Base-by-base conservation (phyloP, 2,329 filamentous ascomycete species). In the Shiraia bambusicola region DNA sequence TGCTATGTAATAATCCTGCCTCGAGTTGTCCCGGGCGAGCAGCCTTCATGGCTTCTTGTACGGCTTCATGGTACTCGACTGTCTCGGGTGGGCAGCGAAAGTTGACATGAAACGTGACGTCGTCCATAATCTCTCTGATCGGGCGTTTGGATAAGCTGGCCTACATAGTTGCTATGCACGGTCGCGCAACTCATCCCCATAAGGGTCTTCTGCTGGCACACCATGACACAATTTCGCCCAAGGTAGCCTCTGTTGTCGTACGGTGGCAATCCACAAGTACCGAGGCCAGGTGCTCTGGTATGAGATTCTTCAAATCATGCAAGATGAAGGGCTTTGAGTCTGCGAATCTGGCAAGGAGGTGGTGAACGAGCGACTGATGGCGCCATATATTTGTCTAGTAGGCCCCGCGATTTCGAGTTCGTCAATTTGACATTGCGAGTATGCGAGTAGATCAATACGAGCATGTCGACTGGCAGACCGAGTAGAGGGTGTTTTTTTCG, bases 231-330 rank as follows among this genome's bases (percentile, higher is more conserved):
- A 37, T 19, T 52, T 34, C 15, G 42, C 33, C 40, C 47, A 46
- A 5, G 19, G 19, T 22, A 22, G 19, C 19, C 13, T 55, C 42
- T 32, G 59, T 42, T n/a, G 51, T 42, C 34, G 58, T 52, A 15
- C 57, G 50, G 37, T 66, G 56, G 17, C 54, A 47, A 34, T 66
- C 62, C 4, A 66, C 54, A 16, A 65, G 26, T 13, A 64, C 55
- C 4, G 59, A 49, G 1, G 65, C 62, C 26, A 67, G 46, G 7
- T 62, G 60, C 16, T 48, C 47, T 7, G 58, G 59, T 35, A 67
- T 57, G 11, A 66, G 46, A 8, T 44, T 47, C 27, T 54, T 55
- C 2, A 68, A 48, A 58, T 56, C 63, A 24, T 36, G 10, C 1
- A 62, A 37, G 2, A 46, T 44, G 39, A 52, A 52, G 3, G 22